These are phyloP conservation scores for Helotiales sp. DNA, from an alignment of 2,329 filamentous ascomycete species.

Conservation along the genomic window DNA sequence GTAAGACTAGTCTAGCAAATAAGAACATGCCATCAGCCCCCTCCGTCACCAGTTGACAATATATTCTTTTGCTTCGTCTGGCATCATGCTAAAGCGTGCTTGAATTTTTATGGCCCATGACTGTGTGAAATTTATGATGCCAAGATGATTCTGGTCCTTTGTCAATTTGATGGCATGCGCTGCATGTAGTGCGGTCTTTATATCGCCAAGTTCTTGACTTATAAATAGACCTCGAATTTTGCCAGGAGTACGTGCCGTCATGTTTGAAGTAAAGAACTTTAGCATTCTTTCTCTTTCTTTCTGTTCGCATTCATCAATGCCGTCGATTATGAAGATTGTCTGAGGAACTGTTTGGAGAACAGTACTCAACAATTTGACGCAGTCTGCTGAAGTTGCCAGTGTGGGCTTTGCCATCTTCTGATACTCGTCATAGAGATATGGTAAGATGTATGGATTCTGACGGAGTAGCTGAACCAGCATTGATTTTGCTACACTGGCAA, in stretches of 20 bases:
- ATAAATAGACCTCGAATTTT: slow-evolving; percentile 35
- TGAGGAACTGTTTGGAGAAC: slow-evolving; percentile 27
- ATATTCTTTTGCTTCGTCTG: slow-evolving; percentile 12
- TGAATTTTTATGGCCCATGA: slow-evolving; percentile 25
- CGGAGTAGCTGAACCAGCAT: slow-evolving; percentile 38
- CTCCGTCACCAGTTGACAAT: slow-evolving; percentile 23
- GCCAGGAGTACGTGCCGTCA: slow-evolving; percentile 8
- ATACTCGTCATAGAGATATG: slow-evolving; percentile 37
- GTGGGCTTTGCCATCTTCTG: slow-evolving; percentile 33
- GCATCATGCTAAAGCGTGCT: slow-evolving; percentile 27
- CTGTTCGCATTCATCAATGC: slow-evolving; percentile 42
- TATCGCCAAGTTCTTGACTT: slow-evolving; percentile 39
- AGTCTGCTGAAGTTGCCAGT: slow-evolving; percentile 28
- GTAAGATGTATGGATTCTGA: slow-evolving; percentile 32
- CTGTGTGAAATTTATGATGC: slow-evolving; percentile 34
- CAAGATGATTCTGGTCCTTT: slow-evolving; percentile 30
- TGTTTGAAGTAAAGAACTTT: slow-evolving; percentile 30
- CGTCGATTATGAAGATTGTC: slow-evolving; percentile 42
- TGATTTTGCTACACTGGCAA: slow-evolving; percentile 34
- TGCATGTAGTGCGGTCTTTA: slow-evolving; percentile 30
- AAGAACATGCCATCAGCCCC: slow-evolving; percentile 35
- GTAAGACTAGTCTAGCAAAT: slow-evolving; percentile 32
- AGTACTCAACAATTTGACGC: slow-evolving; percentile 35
- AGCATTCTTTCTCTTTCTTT: slow-evolving; percentile 35
- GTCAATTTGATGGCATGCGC: slow-evolving; percentile 29